These are phyloP conservation scores for Kentomonas sorsogonicus DNA, from an alignment of 208 protist species.

Conservation along the genomic window DNA sequence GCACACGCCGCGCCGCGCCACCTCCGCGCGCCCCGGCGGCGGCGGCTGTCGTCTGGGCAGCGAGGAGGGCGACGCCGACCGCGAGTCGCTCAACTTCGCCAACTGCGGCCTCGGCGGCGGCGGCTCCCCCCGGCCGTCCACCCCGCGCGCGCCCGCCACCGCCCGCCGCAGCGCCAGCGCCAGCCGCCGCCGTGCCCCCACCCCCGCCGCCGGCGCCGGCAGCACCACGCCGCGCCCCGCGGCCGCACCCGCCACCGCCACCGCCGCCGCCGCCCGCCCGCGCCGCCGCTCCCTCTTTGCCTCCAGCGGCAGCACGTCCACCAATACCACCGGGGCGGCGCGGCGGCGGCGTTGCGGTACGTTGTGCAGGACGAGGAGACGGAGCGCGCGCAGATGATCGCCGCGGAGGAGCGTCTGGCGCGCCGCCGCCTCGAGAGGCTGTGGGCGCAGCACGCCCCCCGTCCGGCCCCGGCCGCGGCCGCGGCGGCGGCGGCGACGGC, in stretches of 20 bases:
- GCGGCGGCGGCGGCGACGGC: conserved; percentile 19
- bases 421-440: conserved; percentile 30
- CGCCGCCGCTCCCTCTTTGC: not conserved
- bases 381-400: conserved; percentile 59
- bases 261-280: not conserved
- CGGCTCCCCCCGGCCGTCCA: too few relatives aligned
- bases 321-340: not conserved
- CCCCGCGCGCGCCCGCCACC: not conserved
- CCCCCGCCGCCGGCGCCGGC: too few relatives aligned
- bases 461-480: conserved; percentile 17
- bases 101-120: too few relatives aligned
- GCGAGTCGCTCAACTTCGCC: not conserved
- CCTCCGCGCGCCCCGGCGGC: too few relatives aligned
- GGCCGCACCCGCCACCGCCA: not conserved
- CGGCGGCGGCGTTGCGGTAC: conserved; percentile 14
- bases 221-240: not conserved
- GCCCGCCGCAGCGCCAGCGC: not conserved
- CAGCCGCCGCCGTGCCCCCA: not conserved
- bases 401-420: conserved; percentile 45
- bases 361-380: conserved; percentile 33
- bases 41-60: not conserved
- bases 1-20: not conserved
- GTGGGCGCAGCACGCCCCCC: conserved; percentile 18
- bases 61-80: not conserved
- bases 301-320: conserved; percentile 2